Conservation (phyloP, 768 basidiomycete species). For the Mrakia gelida region DNA sequence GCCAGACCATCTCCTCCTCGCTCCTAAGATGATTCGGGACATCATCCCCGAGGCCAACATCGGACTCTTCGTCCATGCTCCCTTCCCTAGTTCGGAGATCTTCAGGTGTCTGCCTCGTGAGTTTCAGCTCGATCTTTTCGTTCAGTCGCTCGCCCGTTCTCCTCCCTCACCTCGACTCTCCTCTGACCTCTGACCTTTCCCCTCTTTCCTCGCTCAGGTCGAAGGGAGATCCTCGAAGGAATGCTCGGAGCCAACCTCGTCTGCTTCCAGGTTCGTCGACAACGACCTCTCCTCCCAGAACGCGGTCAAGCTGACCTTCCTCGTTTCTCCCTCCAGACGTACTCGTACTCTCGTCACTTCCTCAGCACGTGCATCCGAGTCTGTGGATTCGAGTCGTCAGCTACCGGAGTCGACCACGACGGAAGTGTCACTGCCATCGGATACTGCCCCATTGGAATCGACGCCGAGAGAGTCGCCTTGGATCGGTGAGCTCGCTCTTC, state of each 20-base stretch:
- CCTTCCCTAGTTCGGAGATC: constrained; percentile 94
- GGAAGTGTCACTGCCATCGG: constrained; percentile 76
- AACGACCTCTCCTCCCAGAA: neutral
- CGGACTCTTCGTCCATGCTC: constrained; percentile 94
- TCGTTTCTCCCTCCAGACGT: constrained; percentile 54
- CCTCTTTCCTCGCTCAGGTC: constrained; percentile 48
- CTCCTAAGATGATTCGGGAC: constrained; percentile 76
- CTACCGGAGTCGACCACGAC: constrained; percentile 70
- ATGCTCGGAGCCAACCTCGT: constrained; percentile 96
- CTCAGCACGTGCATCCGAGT: constrained; percentile 91
- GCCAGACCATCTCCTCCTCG: constrained; percentile 75
- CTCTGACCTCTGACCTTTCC: neutral
- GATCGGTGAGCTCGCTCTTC: constrained; percentile 51
- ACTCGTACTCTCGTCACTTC: constrained; percentile 93
- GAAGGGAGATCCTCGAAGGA: constrained; percentile 91
- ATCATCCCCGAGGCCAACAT: constrained; percentile 63
- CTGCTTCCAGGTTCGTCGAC: constrained; percentile 70
- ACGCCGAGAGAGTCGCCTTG: constrained; percentile 77
- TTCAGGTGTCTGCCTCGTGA: constrained; percentile 86
- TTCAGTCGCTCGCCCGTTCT: neutral
- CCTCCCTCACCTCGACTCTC: too few relatives aligned
- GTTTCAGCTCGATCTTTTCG: constrained; percentile 41
- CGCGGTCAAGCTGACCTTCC: neutral
- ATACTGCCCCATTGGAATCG: constrained; percentile 93
- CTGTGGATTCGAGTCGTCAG: constrained; percentile 83